Evolutionary conservation across 1,284 basidiomycete species (phyloP).

Genomic region (Athelia sp.): DNA sequence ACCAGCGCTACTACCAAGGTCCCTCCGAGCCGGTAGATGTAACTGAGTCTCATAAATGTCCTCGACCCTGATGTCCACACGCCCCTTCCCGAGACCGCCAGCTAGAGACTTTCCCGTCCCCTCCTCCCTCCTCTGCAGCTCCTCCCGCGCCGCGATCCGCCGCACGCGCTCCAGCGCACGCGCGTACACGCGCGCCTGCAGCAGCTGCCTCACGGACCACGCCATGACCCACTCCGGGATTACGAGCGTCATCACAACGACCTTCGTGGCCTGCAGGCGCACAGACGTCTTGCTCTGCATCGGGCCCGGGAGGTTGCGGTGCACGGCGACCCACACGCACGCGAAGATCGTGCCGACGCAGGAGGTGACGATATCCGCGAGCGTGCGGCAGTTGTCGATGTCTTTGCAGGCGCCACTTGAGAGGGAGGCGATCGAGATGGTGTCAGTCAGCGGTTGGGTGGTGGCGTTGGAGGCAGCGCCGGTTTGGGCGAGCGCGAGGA

Average conservation of each 20-base stretch:
- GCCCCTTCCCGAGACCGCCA: no score
- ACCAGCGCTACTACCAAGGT: no score
- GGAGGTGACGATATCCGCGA: conserved; percentile 11
- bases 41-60: no score
- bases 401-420: no score
- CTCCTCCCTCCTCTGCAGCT: background rate
- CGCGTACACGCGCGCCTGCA: conserved; percentile 4
- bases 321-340: conserved; percentile 15
- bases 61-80: no score
- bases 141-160: background rate
- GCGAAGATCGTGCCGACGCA: conserved; percentile 14
- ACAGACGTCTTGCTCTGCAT: background rate
- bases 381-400: background rate
- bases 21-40: no score
- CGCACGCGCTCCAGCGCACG: conserved; percentile 1
- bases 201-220: conserved; percentile 9
- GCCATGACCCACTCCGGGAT: conserved; percentile 12
- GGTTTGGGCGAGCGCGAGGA: no score
- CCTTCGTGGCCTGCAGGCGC: background rate
- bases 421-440: no score
- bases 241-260: conserved; percentile 10
- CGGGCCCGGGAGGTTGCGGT: conserved; percentile 12
- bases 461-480: no score
- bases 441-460: no score
- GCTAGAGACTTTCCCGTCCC: no score